Evolutionary conservation across 177 flowering plant genomes (phyloP).

Genomic region (Vitis hybrid): DNA sequence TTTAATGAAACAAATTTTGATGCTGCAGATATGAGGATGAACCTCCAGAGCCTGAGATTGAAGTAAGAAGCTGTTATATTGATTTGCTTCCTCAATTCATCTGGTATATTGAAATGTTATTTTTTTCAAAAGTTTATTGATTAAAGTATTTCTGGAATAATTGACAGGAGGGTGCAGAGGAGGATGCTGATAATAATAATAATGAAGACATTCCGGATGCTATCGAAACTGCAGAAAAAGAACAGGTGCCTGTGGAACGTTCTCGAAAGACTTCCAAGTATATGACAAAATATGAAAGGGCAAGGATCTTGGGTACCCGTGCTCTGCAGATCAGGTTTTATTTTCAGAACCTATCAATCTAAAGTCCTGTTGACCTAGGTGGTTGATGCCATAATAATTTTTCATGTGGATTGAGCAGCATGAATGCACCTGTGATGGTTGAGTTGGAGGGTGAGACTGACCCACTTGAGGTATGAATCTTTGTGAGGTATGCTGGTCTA

Average conservation of each 20-base stretch:
- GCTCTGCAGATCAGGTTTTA: conserved; percentile 89
- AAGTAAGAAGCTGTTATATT: conserved; percentile 36
- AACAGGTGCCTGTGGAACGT: conserved; percentile 37
- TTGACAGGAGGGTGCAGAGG: conserved; percentile 80
- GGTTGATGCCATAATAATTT: background rate
- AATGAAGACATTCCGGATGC: conserved; percentile 52
- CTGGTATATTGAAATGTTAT: background rate
- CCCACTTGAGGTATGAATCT: conserved; percentile 77
- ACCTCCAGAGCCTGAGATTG: conserved; percentile 83
- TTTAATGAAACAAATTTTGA: background rate
- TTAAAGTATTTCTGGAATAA: background rate
- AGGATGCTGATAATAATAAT: conserved; percentile 49
- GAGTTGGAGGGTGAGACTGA: conserved; percentile 98
- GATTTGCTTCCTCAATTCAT: background rate
- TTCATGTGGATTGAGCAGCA: conserved; percentile 45
- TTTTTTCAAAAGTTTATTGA: background rate
- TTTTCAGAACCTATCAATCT: background rate
- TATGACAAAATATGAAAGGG: conserved; percentile 95
- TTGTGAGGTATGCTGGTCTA: too few relatives aligned
- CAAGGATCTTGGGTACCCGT: conserved; percentile 91
- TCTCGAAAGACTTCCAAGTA: conserved; percentile 81
- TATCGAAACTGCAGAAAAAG: conserved; percentile 63
- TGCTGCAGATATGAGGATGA: conserved; percentile 77
- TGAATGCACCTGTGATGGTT: conserved; percentile 99
- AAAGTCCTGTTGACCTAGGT: background rate